Evolutionary conservation across 345 rosid species (phyloP).

Genomic region (Noccaea caerulescens): DNA sequence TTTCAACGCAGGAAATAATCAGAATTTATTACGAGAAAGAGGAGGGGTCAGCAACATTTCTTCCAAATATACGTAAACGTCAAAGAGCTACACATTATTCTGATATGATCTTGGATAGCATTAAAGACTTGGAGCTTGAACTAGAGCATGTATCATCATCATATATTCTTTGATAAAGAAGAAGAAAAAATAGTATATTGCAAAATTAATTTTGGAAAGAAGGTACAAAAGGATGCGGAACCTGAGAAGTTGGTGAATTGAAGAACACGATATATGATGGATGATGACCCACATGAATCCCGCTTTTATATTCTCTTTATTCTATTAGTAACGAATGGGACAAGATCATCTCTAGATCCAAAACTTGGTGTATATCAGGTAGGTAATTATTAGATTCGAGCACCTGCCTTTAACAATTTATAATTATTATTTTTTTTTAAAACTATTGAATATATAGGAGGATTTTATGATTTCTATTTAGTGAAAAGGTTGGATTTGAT

Average conservation of each 20-base stretch:
- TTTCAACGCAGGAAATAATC: constrained; percentile 14
- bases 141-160: no score
- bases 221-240: constrained; percentile 41
- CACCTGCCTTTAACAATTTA: background rate
- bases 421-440: background rate
- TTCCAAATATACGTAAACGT: background rate
- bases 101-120: no score
- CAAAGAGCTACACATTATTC: no score
- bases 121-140: no score
- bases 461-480: background rate
- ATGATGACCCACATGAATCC: constrained; percentile 48
- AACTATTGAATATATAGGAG: constrained; percentile 11
- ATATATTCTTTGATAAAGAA: no score
- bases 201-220: constrained; percentile 14
- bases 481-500: background rate
- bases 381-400: constrained; percentile 26
- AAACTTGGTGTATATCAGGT: constrained; percentile 20
- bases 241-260: constrained; percentile 39
- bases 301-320: constrained; percentile 28
- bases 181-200: background rate
- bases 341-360: constrained; percentile 36
- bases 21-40: constrained; percentile 10
- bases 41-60: background rate
- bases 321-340: constrained; percentile 22
- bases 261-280: constrained; percentile 37